phyloP scores from a whole-genome alignment of 2,329 filamentous ascomycete genomes.

The Chaetomium sp. region DNA sequence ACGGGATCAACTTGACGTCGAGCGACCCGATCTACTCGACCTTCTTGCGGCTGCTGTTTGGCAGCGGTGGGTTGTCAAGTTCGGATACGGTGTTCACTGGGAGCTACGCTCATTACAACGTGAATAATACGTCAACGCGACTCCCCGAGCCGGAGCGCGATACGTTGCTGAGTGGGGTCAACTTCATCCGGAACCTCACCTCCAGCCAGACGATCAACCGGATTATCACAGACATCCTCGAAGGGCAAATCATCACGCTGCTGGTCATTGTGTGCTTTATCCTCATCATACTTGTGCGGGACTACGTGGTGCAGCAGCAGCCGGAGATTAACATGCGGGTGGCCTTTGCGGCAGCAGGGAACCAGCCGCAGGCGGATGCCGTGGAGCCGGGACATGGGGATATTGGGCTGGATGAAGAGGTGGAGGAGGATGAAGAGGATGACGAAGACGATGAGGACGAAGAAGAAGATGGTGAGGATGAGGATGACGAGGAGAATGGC shows the following conservation, averaged over 20 bases:
- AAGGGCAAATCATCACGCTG: constrained; percentile 90
- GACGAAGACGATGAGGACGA: not conserved
- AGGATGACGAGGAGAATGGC: not conserved
- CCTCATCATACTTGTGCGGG: constrained; percentile 89
- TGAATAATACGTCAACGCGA: constrained; percentile 23
- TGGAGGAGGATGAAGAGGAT: not conserved
- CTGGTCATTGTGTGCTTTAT: constrained; percentile 92
- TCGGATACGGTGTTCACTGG: constrained; percentile 11
- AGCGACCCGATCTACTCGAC: constrained; percentile 30
- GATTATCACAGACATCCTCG: constrained; percentile 72
- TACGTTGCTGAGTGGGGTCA: constrained; percentile 52
- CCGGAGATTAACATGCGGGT: constrained; percentile 80
- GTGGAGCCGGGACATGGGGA: not conserved
- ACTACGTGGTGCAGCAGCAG: constrained; percentile 98
- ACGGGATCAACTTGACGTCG: constrained; percentile 29
- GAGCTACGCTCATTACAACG: constrained; percentile 17
- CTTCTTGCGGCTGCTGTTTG: constrained; percentile 27
- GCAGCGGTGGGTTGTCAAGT: constrained; percentile 1
- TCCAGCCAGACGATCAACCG: constrained; percentile 67
- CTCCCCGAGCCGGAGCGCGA: constrained; percentile 23
- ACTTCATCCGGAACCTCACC: constrained; percentile 56
- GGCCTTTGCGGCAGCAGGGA: constrained; percentile 43
- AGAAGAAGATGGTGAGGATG: not conserved
- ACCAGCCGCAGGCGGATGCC: constrained; percentile 5
- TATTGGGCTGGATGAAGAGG: not conserved